Percentiles rank a stretch among this genome's conserved stretches.
phyloP scores from a whole-genome alignment of 2,329 filamentous ascomycete genomes.

The Teratosphaeriaceae sp. region DNA sequence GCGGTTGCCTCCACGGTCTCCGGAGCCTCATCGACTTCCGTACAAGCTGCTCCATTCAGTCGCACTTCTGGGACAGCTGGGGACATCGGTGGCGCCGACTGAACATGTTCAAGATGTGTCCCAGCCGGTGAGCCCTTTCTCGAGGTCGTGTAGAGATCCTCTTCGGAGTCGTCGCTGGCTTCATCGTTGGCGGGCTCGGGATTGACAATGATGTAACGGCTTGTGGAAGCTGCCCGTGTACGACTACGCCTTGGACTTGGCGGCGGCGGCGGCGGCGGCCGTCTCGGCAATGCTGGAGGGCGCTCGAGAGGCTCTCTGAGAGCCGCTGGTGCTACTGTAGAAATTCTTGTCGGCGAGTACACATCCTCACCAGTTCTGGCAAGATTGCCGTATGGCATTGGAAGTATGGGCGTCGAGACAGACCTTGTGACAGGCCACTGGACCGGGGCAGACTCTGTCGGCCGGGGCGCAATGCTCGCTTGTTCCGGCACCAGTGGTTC shows the following conservation, averaged over 20 bases:
- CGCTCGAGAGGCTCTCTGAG: not conserved
- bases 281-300: not conserved
- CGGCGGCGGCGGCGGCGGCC: conserved; percentile 1
- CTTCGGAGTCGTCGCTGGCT: not conserved
- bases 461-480: not conserved
- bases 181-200: not conserved
- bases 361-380: too few species aligned
- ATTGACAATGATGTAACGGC: not conserved
- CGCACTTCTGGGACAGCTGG: too few species aligned
- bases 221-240: not conserved
- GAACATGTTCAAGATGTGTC: too few species aligned
- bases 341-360: too few species aligned
- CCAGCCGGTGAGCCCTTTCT: not conserved
- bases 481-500: not conserved
- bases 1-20: too few species aligned
- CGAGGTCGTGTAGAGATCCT: not conserved
- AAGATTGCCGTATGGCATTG: too few species aligned
- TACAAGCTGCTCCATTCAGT: too few species aligned
- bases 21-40: too few species aligned
- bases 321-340: too few species aligned
- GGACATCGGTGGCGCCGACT: too few species aligned
- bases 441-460: not conserved
- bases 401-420: too few species aligned
- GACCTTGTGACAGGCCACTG: too few species aligned
- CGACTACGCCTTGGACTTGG: not conserved